A percentile compares a stretch with the other conserved stretches of the same genome.
These are phyloP conservation scores for Cytospora piceae DNA, from an alignment of 2,329 filamentous ascomycete species.

Conservation along the genomic window DNA sequence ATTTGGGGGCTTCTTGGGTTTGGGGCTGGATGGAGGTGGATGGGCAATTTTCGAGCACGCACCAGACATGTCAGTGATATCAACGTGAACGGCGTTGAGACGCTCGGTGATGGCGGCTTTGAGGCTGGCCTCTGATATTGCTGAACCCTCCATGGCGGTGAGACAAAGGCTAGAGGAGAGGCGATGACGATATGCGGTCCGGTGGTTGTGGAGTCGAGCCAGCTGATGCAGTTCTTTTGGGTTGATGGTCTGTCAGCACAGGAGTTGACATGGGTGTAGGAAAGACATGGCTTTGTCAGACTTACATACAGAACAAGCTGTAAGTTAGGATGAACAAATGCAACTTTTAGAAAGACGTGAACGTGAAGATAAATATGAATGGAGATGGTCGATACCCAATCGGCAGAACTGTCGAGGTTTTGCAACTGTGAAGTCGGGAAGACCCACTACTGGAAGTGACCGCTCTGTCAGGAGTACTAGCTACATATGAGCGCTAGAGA, in stretches of 20 bases:
- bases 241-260: background rate
- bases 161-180: background rate
- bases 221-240: background rate
- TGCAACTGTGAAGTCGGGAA: background rate
- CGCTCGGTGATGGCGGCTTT: slow-evolving; percentile 69
- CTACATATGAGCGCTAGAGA: background rate
- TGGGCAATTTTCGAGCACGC: slow-evolving; percentile 38
- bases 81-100: slow-evolving; percentile 76
- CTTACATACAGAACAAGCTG: background rate
- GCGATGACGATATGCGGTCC: background rate
- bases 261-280: background rate
- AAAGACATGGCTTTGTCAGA: background rate
- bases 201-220: slow-evolving; percentile 3
- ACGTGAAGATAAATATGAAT: background rate
- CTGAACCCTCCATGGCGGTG: slow-evolving; percentile 54
- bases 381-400: background rate
- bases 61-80: slow-evolving; percentile 94
- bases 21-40: background rate
- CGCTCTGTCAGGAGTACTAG: background rate
- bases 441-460: background rate
- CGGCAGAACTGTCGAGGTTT: slow-evolving; percentile 3
- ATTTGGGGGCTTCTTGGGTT: background rate
- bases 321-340: background rate
- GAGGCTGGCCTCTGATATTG: slow-evolving; percentile 74
- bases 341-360: background rate